These are phyloP conservation scores for Picochlorum sp. DNA, from an alignment of 139 green algal genomes.

Conservation along the genomic window DNA sequence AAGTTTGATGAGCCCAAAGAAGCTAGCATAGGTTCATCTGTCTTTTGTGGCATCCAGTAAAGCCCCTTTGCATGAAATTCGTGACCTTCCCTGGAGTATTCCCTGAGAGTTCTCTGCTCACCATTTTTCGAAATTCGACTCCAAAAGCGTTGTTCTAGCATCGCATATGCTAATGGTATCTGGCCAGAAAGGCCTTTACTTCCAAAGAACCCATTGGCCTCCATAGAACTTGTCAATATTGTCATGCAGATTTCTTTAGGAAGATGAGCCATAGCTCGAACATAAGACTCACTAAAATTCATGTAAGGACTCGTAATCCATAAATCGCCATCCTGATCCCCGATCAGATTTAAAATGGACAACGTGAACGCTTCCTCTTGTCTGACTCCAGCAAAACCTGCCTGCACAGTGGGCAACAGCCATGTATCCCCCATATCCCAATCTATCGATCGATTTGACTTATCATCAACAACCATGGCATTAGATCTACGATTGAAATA, in stretches of 20 bases:
- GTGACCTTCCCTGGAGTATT: neutral
- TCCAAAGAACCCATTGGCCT: neutral
- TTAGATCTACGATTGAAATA: too few species aligned
- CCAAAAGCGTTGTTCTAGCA: neutral
- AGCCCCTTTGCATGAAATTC: neutral
- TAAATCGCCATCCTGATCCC: conserved; percentile 2
- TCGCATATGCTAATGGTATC: neutral
- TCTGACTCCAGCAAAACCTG: conserved; percentile 23
- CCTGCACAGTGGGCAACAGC: conserved; percentile 33
- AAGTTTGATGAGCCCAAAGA: neutral
- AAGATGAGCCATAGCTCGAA: neutral
- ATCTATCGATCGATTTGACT: neutral
- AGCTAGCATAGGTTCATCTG: neutral
- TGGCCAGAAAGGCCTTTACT: neutral
- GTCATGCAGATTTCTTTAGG: neutral
- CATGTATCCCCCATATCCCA: conserved; percentile 14
- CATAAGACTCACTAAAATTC: conserved; percentile 10
- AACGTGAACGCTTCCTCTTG: conserved; percentile 33
- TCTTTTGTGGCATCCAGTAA: neutral
- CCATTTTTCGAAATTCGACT: neutral
- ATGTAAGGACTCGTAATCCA: conserved; percentile 34
- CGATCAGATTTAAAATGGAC: neutral
- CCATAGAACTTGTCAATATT: neutral
- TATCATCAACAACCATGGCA: neutral
- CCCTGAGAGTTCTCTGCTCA: neutral